A percentile compares a stretch with the other conserved stretches of the same genome.
These are phyloP conservation scores for Oxyria digyna DNA, from an alignment of 148 eudicot species.

Conservation along the genomic window DNA sequence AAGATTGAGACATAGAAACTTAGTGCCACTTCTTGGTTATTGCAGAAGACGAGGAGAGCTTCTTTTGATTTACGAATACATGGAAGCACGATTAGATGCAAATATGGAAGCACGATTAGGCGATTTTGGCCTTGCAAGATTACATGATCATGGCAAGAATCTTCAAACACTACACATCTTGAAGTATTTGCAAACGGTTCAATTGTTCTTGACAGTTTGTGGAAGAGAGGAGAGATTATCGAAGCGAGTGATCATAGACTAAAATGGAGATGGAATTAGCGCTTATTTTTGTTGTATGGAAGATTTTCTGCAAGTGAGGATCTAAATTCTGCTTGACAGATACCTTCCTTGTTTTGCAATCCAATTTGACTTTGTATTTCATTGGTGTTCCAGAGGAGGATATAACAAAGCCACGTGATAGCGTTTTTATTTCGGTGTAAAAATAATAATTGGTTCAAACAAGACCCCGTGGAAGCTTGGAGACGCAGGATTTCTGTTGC, in stretches of 20 bases:
- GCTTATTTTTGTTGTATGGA: too few species aligned
- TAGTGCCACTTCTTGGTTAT: constrained; percentile 7
- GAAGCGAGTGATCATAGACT: constrained; percentile 22
- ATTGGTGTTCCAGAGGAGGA: too few species aligned
- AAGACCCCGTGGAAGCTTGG: too few species aligned
- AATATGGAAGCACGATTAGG: constrained; percentile 9
- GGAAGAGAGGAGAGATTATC: constrained; percentile 21
- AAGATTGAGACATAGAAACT: constrained; percentile 11
- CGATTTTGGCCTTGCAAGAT: constrained; percentile 11
- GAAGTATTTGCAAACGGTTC: constrained; percentile 7
- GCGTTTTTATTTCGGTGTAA: too few species aligned
- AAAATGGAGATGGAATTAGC: constrained; percentile 23
- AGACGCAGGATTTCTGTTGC: too few species aligned
- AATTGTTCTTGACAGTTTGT: not conserved
- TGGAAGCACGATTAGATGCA: constrained; percentile 7
- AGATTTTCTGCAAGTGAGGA: too few species aligned
- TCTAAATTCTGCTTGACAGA: too few species aligned
- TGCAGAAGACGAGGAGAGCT: constrained; percentile 10
- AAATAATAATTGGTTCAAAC: too few species aligned
- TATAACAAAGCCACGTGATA: too few species aligned
- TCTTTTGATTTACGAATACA: constrained; percentile 8
- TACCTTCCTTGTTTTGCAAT: too few species aligned
- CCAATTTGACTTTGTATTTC: too few species aligned
- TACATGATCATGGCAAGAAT: constrained; percentile 1
- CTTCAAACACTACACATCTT: constrained; percentile 4